Conservation (phyloP, 345 rosid species). For the Toxicodendron radicans region DNA sequence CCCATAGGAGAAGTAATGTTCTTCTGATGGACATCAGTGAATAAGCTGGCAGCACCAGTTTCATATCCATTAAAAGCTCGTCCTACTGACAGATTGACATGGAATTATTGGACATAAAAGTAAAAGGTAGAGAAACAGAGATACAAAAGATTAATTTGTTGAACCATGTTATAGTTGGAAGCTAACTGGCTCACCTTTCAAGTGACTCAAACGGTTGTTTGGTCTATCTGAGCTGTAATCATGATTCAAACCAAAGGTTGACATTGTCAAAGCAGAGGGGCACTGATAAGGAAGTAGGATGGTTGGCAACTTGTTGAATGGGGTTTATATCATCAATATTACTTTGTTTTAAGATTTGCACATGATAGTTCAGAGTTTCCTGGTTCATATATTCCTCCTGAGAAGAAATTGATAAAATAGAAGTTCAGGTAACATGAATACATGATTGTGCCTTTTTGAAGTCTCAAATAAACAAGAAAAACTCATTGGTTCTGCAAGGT, state of each 20-base stretch:
- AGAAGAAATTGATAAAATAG: constrained; percentile 2
- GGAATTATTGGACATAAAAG: not conserved
- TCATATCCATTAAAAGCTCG: not conserved
- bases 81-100: constrained; percentile 11
- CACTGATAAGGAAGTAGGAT: not conserved
- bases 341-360: constrained; percentile 21
- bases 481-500: not conserved
- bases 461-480: constrained; percentile 10
- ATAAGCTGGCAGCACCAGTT: constrained; percentile 4
- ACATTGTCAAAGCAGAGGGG: constrained; percentile 5
- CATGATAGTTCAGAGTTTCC: constrained; percentile 15
- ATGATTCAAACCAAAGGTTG: constrained; percentile 4
- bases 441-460: not conserved
- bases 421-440: not conserved
- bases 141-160: not conserved
- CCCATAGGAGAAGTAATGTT: not conserved
- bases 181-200: constrained; percentile 5
- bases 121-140: not conserved
- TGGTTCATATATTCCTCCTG: constrained; percentile 34
- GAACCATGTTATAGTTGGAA: not conserved
- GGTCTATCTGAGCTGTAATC: not conserved
- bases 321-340: constrained; percentile 1
- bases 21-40: not conserved
- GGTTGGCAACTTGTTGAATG: constrained; percentile 3
- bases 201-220: not conserved